phyloP scores from a whole-genome alignment of 2,329 filamentous ascomycete genomes.

The Chrysosporium keratinophilum region DNA sequence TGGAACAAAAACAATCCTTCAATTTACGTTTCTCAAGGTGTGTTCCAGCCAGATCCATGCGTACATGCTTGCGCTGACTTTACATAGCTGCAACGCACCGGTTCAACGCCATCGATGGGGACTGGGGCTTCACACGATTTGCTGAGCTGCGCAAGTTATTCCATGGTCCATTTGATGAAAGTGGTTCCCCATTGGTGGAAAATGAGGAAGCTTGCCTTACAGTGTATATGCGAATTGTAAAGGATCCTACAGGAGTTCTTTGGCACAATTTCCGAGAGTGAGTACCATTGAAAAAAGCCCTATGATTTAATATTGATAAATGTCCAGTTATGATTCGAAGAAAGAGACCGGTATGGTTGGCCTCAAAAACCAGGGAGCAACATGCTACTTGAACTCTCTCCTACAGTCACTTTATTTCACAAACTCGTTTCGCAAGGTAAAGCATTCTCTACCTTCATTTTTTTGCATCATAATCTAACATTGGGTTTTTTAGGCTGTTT shows the following conservation, averaged over 20 bases:
- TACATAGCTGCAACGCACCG: slow-evolving; percentile 69
- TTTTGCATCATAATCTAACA: slow-evolving; percentile 10
- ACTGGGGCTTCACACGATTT: slow-evolving; percentile 98
- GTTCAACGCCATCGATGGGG: slow-evolving; percentile 90
- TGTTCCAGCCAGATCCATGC: slow-evolving; percentile 18
- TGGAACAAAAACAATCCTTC: slow-evolving; percentile 92
- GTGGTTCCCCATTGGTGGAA: slow-evolving; percentile 46
- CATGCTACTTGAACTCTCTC: slow-evolving; percentile 77
- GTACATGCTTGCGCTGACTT: slow-evolving; percentile 12
- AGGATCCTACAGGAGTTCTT: slow-evolving; percentile 40
- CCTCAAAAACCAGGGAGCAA: slow-evolving; percentile 90
- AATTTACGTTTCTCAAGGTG: slow-evolving; percentile 63
- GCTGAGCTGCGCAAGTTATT: slow-evolving; percentile 81
- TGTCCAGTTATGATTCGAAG: slow-evolving; percentile 79
- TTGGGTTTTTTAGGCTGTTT: slow-evolving; percentile 58
- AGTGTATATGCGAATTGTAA: slow-evolving; percentile 41
- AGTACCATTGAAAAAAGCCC: slow-evolving; percentile 10
- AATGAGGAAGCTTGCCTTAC: slow-evolving; percentile 40
- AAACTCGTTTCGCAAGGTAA: slow-evolving; percentile 84
- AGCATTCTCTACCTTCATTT: slow-evolving; percentile 12
- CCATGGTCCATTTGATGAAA: slow-evolving; percentile 61
- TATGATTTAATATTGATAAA: slow-evolving; percentile 36
- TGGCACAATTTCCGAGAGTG: slow-evolving; percentile 41
- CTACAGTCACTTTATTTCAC: slow-evolving; percentile 77
- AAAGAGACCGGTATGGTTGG: slow-evolving; percentile 97